Conservation (phyloP, 768 basidiomycete genomes). For the Fibroporia radiculosa region DNA sequence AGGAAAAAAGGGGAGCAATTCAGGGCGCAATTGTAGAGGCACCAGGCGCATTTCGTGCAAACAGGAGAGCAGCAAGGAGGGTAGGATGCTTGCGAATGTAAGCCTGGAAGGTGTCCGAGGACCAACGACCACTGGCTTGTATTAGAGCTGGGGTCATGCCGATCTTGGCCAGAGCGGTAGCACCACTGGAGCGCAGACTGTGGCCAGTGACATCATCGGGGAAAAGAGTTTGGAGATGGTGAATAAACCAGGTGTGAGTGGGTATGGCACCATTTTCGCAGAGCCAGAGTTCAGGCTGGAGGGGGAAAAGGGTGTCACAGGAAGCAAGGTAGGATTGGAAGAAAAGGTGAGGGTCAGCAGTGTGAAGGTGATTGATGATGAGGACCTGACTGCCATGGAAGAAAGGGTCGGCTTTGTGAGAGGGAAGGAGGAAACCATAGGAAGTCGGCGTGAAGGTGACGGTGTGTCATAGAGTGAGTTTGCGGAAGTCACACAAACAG, state of each 20-base stretch:
- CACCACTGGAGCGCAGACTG: slow-evolving; percentile 34
- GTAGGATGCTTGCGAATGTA: slow-evolving; percentile 36
- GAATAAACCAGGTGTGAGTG: slow-evolving; percentile 27
- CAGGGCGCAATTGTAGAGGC: no score
- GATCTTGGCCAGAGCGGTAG: slow-evolving; percentile 27
- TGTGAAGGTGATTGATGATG: background rate
- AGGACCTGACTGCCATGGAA: slow-evolving; percentile 16
- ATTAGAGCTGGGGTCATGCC: slow-evolving; percentile 26
- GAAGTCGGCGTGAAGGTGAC: background rate
- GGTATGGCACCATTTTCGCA: slow-evolving; percentile 24
- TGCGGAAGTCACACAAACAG: slow-evolving; percentile 9
- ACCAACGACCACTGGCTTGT: slow-evolving; percentile 32
- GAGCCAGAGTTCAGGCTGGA: slow-evolving; percentile 28
- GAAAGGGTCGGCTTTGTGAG: slow-evolving; percentile 31
- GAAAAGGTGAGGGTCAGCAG: background rate
- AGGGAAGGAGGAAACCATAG: slow-evolving; percentile 23
- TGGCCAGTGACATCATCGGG: slow-evolving; percentile 24
- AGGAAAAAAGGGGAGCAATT: no score
- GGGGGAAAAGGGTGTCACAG: slow-evolving; percentile 20
- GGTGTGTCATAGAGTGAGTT: slow-evolving; percentile 12
- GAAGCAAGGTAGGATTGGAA: slow-evolving; percentile 16
- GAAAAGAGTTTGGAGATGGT: slow-evolving; percentile 20
- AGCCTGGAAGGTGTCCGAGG: slow-evolving; percentile 23
- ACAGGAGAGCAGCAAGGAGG: slow-evolving; percentile 21
- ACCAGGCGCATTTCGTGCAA: no score